phyloP scores from a whole-genome alignment of 192 early-diverging fungal genomes.

The Paraglomus occultum region DNA sequence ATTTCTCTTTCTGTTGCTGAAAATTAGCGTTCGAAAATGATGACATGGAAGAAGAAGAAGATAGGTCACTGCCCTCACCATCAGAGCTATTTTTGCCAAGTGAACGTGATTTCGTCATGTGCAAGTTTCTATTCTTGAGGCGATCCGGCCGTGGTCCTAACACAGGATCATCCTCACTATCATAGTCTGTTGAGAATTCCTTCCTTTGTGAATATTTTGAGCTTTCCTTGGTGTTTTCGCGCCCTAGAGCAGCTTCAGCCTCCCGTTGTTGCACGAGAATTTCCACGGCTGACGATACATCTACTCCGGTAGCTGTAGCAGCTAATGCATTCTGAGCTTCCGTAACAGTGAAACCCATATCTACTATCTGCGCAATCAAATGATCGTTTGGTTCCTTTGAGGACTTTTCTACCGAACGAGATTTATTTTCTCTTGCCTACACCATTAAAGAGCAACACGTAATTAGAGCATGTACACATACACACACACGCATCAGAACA shows the following conservation, averaged over 20 bases:
- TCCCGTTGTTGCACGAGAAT: slow-evolving; percentile 46
- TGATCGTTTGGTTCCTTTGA: slow-evolving; percentile 11
- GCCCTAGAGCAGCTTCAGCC: slow-evolving; percentile 17
- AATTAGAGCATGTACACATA: no score
- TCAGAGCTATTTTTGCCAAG: slow-evolving; percentile 20
- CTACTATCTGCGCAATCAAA: slow-evolving; percentile 67
- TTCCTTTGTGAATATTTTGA: slow-evolving; percentile 7
- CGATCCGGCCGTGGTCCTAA: neutral
- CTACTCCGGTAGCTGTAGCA: slow-evolving; percentile 61
- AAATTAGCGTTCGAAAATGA: slow-evolving; percentile 12
- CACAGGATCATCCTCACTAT: slow-evolving; percentile 16
- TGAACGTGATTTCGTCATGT: slow-evolving; percentile 1
- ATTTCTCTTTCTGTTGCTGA: slow-evolving; percentile 51
- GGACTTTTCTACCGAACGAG: neutral
- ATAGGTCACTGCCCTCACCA: slow-evolving; percentile 21
- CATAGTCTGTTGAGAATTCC: slow-evolving; percentile 19
- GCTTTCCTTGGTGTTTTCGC: slow-evolving; percentile 18
- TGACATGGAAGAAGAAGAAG: neutral
- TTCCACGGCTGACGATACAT: slow-evolving; percentile 54
- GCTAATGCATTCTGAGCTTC: slow-evolving; percentile 67
- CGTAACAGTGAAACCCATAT: slow-evolving; percentile 75
- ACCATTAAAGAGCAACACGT: no score
- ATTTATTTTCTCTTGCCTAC: no score
- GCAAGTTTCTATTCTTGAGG: neutral
- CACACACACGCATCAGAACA: no score